Evolutionary conservation across 495 filamentous ascomycete species (phyloP).

Genomic region (Letharia lupina): DNA sequence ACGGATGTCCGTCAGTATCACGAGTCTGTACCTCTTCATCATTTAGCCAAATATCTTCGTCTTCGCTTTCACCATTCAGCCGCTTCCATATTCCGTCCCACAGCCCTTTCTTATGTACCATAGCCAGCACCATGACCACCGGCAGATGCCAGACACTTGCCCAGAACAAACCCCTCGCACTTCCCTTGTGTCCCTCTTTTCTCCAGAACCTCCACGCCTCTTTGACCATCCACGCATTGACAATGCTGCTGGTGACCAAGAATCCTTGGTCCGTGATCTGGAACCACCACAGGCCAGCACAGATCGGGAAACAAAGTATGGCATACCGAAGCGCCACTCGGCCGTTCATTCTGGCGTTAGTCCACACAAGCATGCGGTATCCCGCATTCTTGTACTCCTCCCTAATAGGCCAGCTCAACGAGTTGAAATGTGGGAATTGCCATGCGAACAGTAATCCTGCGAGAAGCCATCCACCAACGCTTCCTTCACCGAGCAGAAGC

Average conservation of each 20-base stretch:
- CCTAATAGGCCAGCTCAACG: slow-evolving; percentile 74
- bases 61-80: slow-evolving; percentile 49
- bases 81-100: slow-evolving; percentile 78
- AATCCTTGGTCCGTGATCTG: slow-evolving; percentile 87
- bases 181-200: slow-evolving; percentile 67
- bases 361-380: slow-evolving; percentile 85
- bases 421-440: slow-evolving; percentile 98
- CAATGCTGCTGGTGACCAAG: slow-evolving; percentile 65
- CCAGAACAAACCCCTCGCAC: slow-evolving; percentile 85
- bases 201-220: slow-evolving; percentile 80
- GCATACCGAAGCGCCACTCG: slow-evolving; percentile 83
- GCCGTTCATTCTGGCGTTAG: slow-evolving; percentile 72
- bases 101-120: slow-evolving; percentile 89
- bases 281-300: slow-evolving; percentile 66
- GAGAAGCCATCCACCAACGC: slow-evolving; percentile 81
- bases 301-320: slow-evolving; percentile 81
- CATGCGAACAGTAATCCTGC: slow-evolving; percentile 82
- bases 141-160: slow-evolving; percentile 96
- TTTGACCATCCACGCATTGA: slow-evolving; percentile 79
- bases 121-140: slow-evolving; percentile 79
- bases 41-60: slow-evolving; percentile 31
- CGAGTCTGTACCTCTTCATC: not conserved
- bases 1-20: not conserved
- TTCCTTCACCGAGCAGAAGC: slow-evolving; percentile 60
- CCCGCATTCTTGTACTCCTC: slow-evolving; percentile 86